A percentile compares a stretch with the other conserved stretches of the same genome.
Evolutionary conservation across 2,329 filamentous ascomycete genomes (phyloP).

Genomic region (Celoporthe dispersa): DNA sequence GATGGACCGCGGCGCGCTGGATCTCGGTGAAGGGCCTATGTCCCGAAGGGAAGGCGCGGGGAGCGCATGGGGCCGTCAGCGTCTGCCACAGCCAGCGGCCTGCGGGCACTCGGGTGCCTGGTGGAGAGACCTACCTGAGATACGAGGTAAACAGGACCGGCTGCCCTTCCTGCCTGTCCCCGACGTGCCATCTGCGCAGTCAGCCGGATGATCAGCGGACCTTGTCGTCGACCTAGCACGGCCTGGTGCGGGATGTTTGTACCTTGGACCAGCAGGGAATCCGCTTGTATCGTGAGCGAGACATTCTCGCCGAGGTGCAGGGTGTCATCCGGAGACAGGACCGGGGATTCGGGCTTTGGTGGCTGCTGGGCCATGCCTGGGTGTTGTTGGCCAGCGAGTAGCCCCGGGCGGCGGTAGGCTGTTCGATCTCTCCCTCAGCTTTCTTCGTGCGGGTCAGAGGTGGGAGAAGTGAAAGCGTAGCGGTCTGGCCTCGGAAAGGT

Average conservation of each 20-base stretch:
- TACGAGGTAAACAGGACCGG: conserved; percentile 32
- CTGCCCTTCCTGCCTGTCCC: conserved; percentile 19
- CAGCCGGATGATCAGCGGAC: conserved; percentile 21
- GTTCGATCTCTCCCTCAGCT: not conserved
- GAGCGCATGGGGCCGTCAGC: not conserved
- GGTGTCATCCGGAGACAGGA: not conserved
- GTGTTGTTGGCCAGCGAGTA: not conserved
- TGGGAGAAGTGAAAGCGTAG: not conserved
- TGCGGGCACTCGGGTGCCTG: no score
- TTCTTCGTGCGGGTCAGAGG: not conserved
- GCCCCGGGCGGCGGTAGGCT: no score
- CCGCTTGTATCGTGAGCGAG: conserved; percentile 39
- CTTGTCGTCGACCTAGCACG: not conserved
- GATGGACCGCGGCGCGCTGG: conserved; percentile 48
- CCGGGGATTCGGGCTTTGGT: not conserved
- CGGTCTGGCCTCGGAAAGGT: not conserved
- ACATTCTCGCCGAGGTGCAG: conserved; percentile 26
- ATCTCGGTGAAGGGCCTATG: conserved; percentile 7
- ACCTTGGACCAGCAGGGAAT: conserved; percentile 43
- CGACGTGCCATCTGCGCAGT: conserved; percentile 16
- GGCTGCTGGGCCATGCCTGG: not conserved
- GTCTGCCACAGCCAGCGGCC: not conserved
- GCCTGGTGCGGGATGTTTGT: conserved; percentile 16
- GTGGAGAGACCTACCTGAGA: conserved; percentile 10
- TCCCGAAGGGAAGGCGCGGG: not conserved